Evolutionary conservation across 305 asterid genomes (phyloP).

Genomic region (Plantago rigida): DNA sequence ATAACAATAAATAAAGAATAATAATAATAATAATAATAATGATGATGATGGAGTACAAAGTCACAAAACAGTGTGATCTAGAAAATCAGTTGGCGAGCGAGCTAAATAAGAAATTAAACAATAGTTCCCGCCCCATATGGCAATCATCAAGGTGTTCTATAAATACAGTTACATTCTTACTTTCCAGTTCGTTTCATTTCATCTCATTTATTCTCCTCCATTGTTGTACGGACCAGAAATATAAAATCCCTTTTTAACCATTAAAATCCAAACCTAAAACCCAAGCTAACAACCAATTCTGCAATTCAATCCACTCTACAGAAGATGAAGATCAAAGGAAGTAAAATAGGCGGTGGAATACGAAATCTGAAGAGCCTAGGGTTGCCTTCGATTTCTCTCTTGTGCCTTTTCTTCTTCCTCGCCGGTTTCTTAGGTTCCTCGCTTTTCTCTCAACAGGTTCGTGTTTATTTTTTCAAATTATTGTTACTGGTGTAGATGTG

Average conservation of each 20-base stretch:
- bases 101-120: background rate
- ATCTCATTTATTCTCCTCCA: background rate
- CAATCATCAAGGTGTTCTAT: background rate
- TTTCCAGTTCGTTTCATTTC: background rate
- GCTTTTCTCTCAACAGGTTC: conserved; percentile 69
- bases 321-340: conserved; percentile 43
- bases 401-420: conserved; percentile 76
- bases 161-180: background rate
- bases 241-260: background rate
- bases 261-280: too few relatives aligned
- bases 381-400: conserved; percentile 55
- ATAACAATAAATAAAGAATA: too few relatives aligned
- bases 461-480: background rate
- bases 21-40: too few relatives aligned
- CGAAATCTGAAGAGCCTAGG: conserved; percentile 35
- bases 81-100: too few relatives aligned
- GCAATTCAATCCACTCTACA: background rate
- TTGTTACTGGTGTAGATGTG: conserved; percentile 20
- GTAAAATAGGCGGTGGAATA: conserved; percentile 30
- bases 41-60: too few relatives aligned
- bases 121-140: conserved; percentile 7
- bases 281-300: background rate
- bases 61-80: too few relatives aligned
- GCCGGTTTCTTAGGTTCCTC: conserved; percentile 73
- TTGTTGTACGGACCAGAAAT: background rate